Percentiles rank a stretch among this genome's conserved stretches.
These are phyloP conservation scores for Blastobotrys elegans DNA, from an alignment of 1,139 yeast genomes.

Conservation along the genomic window DNA sequence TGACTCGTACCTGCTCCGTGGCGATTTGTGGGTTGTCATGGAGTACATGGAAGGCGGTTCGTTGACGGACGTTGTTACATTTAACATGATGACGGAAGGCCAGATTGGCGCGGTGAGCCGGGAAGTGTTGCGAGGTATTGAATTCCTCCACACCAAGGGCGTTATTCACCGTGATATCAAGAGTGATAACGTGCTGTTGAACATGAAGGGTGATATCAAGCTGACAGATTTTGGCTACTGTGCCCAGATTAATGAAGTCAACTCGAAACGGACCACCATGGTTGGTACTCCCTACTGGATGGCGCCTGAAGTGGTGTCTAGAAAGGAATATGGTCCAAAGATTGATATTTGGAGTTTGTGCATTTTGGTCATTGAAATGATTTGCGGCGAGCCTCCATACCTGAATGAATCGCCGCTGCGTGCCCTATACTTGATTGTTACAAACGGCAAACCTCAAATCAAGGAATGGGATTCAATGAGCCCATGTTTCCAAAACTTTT, in stretches of 20 bases:
- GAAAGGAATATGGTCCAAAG: conserved; percentile 94
- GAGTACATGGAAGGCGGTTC: conserved; percentile 99
- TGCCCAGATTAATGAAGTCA: conserved; percentile 87
- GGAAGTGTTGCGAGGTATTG: conserved; percentile 80
- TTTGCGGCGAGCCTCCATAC: conserved; percentile 98
- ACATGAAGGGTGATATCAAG: conserved; percentile 82
- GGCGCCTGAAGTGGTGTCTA: conserved; percentile 97
- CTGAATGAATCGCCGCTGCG: conserved; percentile 89
- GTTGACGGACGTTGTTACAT: conserved; percentile 90
- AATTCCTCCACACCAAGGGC: conserved; percentile 86
- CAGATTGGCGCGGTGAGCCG: conserved; percentile 96
- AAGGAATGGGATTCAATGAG: conserved; percentile 84
- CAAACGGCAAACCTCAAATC: conserved; percentile 90
- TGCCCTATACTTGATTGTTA: conserved; percentile 88
- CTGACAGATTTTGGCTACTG: conserved; percentile 76
- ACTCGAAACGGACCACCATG: conserved; percentile 89
- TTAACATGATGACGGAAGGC: conserved; percentile 93
- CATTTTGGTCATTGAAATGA: conserved; percentile 97
- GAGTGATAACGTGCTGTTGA: conserved; percentile 82
- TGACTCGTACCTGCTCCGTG: conserved; percentile 68
- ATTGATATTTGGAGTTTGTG: conserved; percentile 98
- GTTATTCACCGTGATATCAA: conserved; percentile 96
- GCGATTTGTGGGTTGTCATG: conserved; percentile 91
- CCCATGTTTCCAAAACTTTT: conserved; percentile 58
- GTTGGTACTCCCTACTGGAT: conserved; percentile 99